Conservation (phyloP, 352 stramenopile genomes). For the Ophiocytium majus region DNA sequence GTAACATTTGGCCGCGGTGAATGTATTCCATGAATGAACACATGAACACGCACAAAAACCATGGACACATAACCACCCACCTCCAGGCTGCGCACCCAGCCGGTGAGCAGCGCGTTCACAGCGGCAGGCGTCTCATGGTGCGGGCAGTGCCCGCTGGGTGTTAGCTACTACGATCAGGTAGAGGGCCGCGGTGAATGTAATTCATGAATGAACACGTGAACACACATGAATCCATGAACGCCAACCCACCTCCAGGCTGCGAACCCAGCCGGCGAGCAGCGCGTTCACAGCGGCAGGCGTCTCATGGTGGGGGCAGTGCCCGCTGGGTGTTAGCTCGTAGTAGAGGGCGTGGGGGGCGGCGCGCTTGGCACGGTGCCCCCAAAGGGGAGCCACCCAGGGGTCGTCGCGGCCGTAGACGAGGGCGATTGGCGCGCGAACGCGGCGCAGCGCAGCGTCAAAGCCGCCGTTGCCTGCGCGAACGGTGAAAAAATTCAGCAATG, state of each 20-base stretch:
- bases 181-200: too few relatives aligned
- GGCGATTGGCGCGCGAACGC: constrained; percentile 38
- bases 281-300: constrained; percentile 48
- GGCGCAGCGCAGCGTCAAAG: constrained; percentile 45
- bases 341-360: constrained; percentile 44
- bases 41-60: too few relatives aligned
- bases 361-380: constrained; percentile 54
- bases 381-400: constrained; percentile 51
- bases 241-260: not conserved
- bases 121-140: constrained; percentile 51
- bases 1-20: too few relatives aligned
- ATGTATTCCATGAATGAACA: too few relatives aligned
- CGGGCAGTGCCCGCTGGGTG: constrained; percentile 48
- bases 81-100: constrained; percentile 28
- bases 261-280: constrained; percentile 38
- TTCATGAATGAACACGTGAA: too few relatives aligned
- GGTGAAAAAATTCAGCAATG: not conserved
- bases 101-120: constrained; percentile 44
- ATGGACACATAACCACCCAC: not conserved
- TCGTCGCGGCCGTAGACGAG: constrained; percentile 55
- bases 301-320: constrained; percentile 56
- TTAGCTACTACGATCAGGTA: not conserved
- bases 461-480: constrained; percentile 20
- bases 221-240: too few relatives aligned
- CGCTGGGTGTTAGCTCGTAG: constrained; percentile 47